A percentile compares a stretch with the other conserved stretches of the same genome.
Evolutionary conservation across 179 eudicot species (phyloP).

Genomic region (Spinacia oleracea): DNA sequence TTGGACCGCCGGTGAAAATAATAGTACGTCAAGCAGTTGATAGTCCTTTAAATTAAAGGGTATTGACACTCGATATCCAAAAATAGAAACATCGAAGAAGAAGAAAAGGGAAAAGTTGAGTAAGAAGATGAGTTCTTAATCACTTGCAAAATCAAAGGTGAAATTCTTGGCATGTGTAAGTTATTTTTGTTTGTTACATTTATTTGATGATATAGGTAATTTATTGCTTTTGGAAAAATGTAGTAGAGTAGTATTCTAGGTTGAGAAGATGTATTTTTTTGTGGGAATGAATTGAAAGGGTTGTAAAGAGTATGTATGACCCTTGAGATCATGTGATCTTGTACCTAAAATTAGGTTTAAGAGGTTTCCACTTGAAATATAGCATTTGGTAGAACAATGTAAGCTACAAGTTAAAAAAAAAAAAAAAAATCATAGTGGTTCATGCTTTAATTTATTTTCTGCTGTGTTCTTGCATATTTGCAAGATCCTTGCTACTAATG

Average conservation of each 20-base stretch:
- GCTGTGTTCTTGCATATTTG: background rate
- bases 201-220: constrained; percentile 15
- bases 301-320: constrained; percentile 25
- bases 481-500: background rate
- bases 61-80: background rate
- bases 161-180: background rate
- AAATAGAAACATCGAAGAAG: background rate
- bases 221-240: constrained; percentile 9
- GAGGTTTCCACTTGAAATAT: constrained; percentile 21
- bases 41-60: constrained; percentile 8
- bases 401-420: background rate
- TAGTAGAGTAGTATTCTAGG: constrained; percentile 23
- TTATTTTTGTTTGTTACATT: constrained; percentile 16
- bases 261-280: constrained; percentile 19
- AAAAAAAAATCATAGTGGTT: background rate
- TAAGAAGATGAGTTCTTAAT: background rate
- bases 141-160: background rate
- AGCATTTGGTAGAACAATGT: background rate
- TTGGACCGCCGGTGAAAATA: constrained; percentile 39
- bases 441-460: background rate
- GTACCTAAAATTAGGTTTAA: constrained; percentile 17
- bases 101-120: too few species aligned
- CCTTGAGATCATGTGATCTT: constrained; percentile 18
- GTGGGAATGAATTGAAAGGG: constrained; percentile 1
- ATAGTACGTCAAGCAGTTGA: constrained; percentile 30